phyloP scores from a whole-genome alignment of 495 filamentous ascomycete species.

The Xylaria telfairii region DNA sequence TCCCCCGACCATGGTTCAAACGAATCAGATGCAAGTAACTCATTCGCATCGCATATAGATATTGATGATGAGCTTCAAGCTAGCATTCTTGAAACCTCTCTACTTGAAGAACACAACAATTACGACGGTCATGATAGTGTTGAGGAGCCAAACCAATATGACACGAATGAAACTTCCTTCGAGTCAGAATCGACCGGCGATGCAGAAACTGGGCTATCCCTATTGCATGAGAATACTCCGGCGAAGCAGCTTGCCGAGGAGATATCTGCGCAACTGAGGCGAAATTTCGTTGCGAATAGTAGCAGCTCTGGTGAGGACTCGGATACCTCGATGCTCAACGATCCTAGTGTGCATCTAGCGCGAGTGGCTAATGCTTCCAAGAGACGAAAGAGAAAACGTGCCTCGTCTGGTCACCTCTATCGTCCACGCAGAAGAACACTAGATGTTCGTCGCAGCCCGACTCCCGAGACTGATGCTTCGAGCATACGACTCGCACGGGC shows the following conservation, averaged over 20 bases:
- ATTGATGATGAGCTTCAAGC: slow-evolving; percentile 39
- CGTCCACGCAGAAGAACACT: slow-evolving; percentile 7
- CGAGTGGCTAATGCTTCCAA: slow-evolving; percentile 41
- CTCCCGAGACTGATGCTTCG: slow-evolving; percentile 28
- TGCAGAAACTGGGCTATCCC: neutral
- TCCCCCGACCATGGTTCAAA: neutral
- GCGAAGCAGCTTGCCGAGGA: slow-evolving; percentile 15
- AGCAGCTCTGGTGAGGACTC: slow-evolving; percentile 17
- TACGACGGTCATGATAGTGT: neutral
- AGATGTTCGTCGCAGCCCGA: slow-evolving; percentile 17
- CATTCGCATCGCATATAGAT: slow-evolving; percentile 37
- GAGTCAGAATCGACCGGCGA: neutral
- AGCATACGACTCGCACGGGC: slow-evolving; percentile 35
- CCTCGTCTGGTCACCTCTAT: slow-evolving; percentile 15
- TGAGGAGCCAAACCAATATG: slow-evolving; percentile 6
- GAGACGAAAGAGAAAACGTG: slow-evolving; percentile 32
- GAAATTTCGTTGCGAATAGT: slow-evolving; percentile 5
- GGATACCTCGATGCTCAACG: slow-evolving; percentile 26
- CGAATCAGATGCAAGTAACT: slow-evolving; percentile 18
- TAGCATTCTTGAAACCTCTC: slow-evolving; percentile 33
- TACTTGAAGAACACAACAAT: slow-evolving; percentile 21
- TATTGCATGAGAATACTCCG: slow-evolving; percentile 3
- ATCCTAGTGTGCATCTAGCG: slow-evolving; percentile 45
- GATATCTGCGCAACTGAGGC: slow-evolving; percentile 17
- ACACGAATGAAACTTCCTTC: neutral